Evolutionary conservation across 2,329 filamentous ascomycete species (phyloP).

Genomic region (Talaromyces rugulosus): DNA sequence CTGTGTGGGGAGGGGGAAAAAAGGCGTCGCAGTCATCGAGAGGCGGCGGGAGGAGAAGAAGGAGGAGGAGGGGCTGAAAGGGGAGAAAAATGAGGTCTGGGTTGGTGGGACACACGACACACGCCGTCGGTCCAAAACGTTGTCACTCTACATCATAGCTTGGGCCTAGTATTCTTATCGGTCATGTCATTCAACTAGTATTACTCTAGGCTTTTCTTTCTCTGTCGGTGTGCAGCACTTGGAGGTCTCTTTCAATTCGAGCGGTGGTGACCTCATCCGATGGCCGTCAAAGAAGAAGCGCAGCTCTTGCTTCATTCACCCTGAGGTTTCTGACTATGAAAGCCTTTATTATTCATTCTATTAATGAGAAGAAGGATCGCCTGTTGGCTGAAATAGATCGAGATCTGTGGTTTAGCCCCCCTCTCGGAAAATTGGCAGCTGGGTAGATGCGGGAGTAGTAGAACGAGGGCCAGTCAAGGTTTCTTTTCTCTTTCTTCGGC

Average conservation of each 20-base stretch:
- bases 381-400: background rate
- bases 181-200: background rate
- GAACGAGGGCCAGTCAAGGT: background rate
- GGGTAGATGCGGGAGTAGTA: background rate
- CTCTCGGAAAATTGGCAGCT: background rate
- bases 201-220: background rate
- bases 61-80: background rate
- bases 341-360: too few species aligned
- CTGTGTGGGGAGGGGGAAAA: background rate
- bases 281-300: too few species aligned
- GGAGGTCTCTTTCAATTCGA: background rate
- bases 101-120: slow-evolving; percentile 1
- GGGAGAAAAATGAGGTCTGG: background rate
- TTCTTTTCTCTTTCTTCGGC: background rate
- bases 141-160: background rate
- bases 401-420: background rate
- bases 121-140: background rate
- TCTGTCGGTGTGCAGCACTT: background rate
- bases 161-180: background rate
- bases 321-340: too few species aligned
- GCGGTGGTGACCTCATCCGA: background rate
- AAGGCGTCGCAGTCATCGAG: background rate
- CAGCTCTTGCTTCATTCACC: too few species aligned
- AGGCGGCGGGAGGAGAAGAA: background rate
- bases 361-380: background rate